phyloP scores from a whole-genome alignment of 179 eudicot species.

The Carnegiea gigantea region DNA sequence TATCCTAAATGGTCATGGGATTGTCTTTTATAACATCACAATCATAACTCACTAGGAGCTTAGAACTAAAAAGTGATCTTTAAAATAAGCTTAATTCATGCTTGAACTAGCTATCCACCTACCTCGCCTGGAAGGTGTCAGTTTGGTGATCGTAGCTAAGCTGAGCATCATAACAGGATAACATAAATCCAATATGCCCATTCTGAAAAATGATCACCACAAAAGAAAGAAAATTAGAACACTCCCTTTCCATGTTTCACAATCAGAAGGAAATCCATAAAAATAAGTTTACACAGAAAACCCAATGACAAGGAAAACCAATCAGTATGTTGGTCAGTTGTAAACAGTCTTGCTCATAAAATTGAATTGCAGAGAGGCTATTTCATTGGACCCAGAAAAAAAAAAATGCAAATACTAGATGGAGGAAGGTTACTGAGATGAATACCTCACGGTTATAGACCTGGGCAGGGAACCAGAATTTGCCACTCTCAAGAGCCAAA shows the following conservation, averaged over 20 bases:
- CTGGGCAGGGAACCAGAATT: conserved; percentile 95
- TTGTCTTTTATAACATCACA: too few relatives aligned
- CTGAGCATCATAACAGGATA: conserved; percentile 97
- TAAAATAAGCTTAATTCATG: neutral
- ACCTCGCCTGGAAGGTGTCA: conserved; percentile 92
- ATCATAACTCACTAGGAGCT: too few relatives aligned
- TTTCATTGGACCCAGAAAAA: too few relatives aligned
- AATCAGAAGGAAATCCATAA: too few relatives aligned
- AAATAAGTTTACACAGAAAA: too few relatives aligned
- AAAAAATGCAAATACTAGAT: neutral
- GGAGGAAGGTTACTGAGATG: neutral
- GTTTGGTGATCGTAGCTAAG: conserved; percentile 78
- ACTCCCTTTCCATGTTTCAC: neutral
- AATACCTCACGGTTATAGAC: conserved; percentile 89
- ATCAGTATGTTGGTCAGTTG: neutral
- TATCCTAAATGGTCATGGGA: neutral
- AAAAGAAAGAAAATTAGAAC: neutral
- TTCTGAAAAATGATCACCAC: conserved; percentile 44
- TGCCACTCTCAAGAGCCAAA: conserved; percentile 84
- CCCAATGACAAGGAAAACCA: neutral
- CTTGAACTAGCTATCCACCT: conserved; percentile 20
- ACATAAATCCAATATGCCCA: conserved; percentile 96
- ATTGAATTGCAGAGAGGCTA: neutral
- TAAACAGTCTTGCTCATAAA: too few relatives aligned
- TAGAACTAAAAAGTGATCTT: neutral